These are phyloP conservation scores for Herpetospermum pedunculosum DNA, from an alignment of 306 rosid genomes.

Conservation along the genomic window DNA sequence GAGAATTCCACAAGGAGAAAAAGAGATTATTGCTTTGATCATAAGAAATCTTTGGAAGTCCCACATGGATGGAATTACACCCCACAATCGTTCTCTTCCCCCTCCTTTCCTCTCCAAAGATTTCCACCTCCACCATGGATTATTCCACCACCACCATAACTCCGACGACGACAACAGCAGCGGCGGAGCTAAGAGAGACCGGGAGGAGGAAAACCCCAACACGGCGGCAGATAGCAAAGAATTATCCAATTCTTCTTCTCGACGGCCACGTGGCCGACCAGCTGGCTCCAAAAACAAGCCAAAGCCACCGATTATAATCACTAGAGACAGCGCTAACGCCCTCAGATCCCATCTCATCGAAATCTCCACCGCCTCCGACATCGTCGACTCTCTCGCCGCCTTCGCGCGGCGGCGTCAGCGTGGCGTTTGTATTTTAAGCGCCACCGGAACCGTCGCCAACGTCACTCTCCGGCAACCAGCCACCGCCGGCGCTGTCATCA, in stretches of 20 bases:
- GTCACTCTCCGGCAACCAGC: constrained; percentile 85
- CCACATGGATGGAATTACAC: constrained; percentile 72
- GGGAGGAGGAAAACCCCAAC: constrained; percentile 21
- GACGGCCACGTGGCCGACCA: constrained; percentile 81
- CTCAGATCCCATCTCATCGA: constrained; percentile 85
- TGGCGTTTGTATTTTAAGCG: constrained; percentile 74
- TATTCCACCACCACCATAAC: constrained; percentile 26
- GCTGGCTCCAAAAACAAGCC: constrained; percentile 85
- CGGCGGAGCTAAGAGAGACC: constrained; percentile 45
- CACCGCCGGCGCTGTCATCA: constrained; percentile 69
- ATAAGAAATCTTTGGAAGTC: not conserved
- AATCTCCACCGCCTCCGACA: constrained; percentile 57
- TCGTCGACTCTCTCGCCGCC: constrained; percentile 65
- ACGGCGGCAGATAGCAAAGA: constrained; percentile 26
- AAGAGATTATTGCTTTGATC: not conserved
- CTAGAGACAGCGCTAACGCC: constrained; percentile 84
- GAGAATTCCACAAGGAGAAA: not conserved
- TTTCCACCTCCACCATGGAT: constrained; percentile 68
- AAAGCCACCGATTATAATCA: constrained; percentile 82
- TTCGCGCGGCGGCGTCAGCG: constrained; percentile 70
- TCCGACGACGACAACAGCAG: constrained; percentile 45
- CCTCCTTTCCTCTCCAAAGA: constrained; percentile 71
- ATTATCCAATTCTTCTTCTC: constrained; percentile 1
- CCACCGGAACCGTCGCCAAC: constrained; percentile 77
- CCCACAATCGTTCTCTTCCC: constrained; percentile 79